Conservation (phyloP, 805 yeast genomes). For the Ogataea haglerorum region DNA sequence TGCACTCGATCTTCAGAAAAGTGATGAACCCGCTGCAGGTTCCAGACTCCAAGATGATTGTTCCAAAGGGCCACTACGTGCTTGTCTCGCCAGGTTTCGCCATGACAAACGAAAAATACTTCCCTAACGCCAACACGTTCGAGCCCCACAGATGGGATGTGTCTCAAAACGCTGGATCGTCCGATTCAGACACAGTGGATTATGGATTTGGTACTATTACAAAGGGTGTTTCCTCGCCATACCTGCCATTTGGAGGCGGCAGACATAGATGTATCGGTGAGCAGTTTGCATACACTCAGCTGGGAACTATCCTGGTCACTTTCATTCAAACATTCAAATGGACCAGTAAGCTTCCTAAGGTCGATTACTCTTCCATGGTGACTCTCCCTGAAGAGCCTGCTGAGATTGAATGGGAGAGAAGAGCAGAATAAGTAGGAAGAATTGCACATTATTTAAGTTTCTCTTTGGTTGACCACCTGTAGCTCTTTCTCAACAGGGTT, state of each 20-base stretch:
- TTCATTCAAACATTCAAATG: constrained; percentile 75
- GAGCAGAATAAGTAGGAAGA: constrained; percentile 31
- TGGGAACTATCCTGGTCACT: constrained; percentile 77
- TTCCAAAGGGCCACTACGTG: constrained; percentile 87
- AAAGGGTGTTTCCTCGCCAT: constrained; percentile 94
- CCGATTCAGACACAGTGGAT: constrained; percentile 54
- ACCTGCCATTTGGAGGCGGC: constrained; percentile 98
- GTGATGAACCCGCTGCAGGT: constrained; percentile 75
- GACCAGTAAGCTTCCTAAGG: constrained; percentile 63
- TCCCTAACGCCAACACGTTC: constrained; percentile 69
- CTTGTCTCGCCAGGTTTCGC: constrained; percentile 94
- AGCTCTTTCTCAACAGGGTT: constrained; percentile 26
- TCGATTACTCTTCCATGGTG: constrained; percentile 89
- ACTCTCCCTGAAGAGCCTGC: constrained; percentile 84
- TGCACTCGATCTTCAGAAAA: constrained; percentile 93
- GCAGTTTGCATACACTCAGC: constrained; percentile 93
- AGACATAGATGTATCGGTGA: constrained; percentile 99
- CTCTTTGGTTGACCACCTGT: constrained; percentile 33
- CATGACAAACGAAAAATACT: constrained; percentile 69
- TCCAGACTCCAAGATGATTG: constrained; percentile 73
- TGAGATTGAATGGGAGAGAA: constrained; percentile 65
- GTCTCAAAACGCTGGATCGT: constrained; percentile 38
- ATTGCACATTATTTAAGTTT: constrained; percentile 1
- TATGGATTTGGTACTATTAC: constrained; percentile 97
- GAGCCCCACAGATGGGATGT: constrained; percentile 87